phyloP scores from a whole-genome alignment of 2,329 filamentous ascomycete genomes.

The Didymella pinodella region DNA sequence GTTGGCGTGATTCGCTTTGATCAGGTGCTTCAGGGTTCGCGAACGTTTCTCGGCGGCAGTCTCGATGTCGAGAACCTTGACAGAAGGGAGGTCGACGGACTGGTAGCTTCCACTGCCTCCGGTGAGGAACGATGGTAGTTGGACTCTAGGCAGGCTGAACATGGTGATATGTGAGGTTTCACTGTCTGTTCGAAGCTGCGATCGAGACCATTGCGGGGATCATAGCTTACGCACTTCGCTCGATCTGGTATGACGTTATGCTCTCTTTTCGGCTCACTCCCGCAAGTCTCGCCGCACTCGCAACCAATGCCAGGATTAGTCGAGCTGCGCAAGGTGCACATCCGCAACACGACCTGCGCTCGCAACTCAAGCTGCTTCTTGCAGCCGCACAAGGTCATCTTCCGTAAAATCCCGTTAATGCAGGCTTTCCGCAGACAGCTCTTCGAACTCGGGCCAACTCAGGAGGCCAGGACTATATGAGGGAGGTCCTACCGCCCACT shows the following conservation, averaged over 20 bases:
- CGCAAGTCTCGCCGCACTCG: conserved; percentile 20
- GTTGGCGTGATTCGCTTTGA: conserved; percentile 92
- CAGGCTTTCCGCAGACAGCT: background rate
- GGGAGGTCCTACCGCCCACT: background rate
- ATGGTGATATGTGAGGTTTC: conserved; percentile 23
- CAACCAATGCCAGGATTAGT: conserved; percentile 23
- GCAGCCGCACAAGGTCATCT: background rate
- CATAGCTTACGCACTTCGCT: conserved; percentile 26
- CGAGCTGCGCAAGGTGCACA: background rate
- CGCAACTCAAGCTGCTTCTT: conserved; percentile 7
- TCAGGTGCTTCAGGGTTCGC: conserved; percentile 84
- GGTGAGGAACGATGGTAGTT: conserved; percentile 33
- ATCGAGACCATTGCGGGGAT: conserved; percentile 31
- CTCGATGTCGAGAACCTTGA: conserved; percentile 81
- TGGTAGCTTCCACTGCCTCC: conserved; percentile 30
- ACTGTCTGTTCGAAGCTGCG: conserved; percentile 14
- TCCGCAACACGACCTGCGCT: background rate
- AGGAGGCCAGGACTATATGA: background rate
- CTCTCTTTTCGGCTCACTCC: conserved; percentile 8
- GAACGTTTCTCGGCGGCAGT: conserved; percentile 78
- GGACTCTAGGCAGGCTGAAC: conserved; percentile 36
- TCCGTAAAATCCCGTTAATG: background rate
- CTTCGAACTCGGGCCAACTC: background rate
- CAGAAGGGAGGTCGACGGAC: conserved; percentile 65
- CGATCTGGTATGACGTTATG: conserved; percentile 36